phyloP scores from a whole-genome alignment of 257 asterid genomes.

The Oldenlandia corymbosa region DNA sequence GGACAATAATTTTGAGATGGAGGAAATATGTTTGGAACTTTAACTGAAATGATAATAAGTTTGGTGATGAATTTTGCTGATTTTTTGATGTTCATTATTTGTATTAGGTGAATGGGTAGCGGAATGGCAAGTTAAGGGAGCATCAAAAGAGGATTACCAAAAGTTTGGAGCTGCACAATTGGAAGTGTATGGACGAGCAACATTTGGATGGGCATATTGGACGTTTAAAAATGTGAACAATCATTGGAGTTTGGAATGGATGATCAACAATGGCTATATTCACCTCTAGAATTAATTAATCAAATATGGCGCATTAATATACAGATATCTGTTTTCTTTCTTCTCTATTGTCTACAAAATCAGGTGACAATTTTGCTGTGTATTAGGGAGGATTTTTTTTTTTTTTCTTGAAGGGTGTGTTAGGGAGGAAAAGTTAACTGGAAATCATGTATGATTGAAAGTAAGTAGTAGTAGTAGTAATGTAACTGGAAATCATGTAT shows the following conservation, averaged over 20 bases:
- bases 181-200: slow-evolving; percentile 47
- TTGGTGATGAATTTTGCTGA: not conserved
- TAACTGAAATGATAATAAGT: not conserved
- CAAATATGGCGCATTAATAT: no score
- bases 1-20: no score
- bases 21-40: no score
- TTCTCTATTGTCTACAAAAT: no score
- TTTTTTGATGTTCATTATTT: not conserved
- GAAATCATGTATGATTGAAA: no score
- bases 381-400: no score
- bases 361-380: no score
- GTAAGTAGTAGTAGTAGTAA: no score
- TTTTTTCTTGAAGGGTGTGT: no score
- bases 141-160: slow-evolving; percentile 49
- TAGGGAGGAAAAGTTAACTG: no score
- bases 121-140: slow-evolving; percentile 52
- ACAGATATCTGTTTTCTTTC: no score
- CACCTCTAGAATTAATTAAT: slow-evolving; percentile 18
- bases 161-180: slow-evolving; percentile 49
- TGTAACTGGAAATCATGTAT: no score
- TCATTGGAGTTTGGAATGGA: slow-evolving; percentile 66
- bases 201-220: slow-evolving; percentile 87
- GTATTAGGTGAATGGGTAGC: slow-evolving; percentile 73
- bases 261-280: slow-evolving; percentile 60
- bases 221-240: slow-evolving; percentile 43